These are phyloP conservation scores for Coffea eugenioides DNA, from an alignment of 257 asterid species.

Conservation along the genomic window DNA sequence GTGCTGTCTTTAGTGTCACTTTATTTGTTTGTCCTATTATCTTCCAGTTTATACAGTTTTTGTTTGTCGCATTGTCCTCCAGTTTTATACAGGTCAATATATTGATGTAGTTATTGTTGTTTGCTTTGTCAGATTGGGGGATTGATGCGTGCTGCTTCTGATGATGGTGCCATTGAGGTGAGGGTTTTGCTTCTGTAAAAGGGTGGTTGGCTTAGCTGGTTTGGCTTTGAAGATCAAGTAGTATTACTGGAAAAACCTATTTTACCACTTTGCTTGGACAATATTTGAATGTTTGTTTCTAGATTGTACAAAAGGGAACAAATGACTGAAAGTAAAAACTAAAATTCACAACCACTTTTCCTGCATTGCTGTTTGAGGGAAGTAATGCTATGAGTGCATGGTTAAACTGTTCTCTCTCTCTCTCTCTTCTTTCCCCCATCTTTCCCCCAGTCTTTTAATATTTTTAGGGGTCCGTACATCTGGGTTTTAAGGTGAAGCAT, in stretches of 20 bases:
- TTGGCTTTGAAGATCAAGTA: not conserved
- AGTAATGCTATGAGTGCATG: not conserved
- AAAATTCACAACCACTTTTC: not conserved
- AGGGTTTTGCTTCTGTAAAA: not conserved
- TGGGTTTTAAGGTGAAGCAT: not conserved
- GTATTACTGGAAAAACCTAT: not conserved
- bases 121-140: constrained; percentile 39
- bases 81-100: too few relatives aligned
- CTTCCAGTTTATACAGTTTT: not conserved
- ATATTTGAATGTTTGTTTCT: not conserved
- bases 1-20: constrained; percentile 14
- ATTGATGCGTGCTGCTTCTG: constrained; percentile 34
- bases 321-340: not conserved
- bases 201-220: not conserved
- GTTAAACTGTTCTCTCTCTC: not conserved
- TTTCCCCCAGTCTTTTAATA: not conserved
- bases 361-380: not conserved
- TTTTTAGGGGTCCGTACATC: not conserved
- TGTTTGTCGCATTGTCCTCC: not conserved
- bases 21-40: not conserved
- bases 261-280: not conserved
- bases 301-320: not conserved
- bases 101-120: not conserved
- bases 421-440: not conserved
- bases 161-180: constrained; percentile 40